Base-by-base conservation (phyloP, 225 moss, liverwort and hornwort species). In the Takakia lepidozioides region DNA sequence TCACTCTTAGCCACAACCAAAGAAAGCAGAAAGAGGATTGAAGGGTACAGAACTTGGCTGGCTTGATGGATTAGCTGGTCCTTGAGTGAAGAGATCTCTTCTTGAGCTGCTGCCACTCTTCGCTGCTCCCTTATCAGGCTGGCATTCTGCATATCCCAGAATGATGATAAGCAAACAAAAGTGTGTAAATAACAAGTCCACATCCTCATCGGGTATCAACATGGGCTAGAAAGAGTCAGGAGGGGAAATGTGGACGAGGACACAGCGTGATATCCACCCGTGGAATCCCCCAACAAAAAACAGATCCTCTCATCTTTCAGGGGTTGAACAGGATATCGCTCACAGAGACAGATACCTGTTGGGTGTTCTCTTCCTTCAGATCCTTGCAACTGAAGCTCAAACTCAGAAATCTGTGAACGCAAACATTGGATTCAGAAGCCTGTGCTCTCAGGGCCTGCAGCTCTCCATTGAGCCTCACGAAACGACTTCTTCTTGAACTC, bases 391-490 rank as follows among this genome's bases (percentile, higher is more conserved):
- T 28, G 61, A 29, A 46, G 64, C 18, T 69, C 63, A 22, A 65
- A 46, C 5, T 61, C 56, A 44, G 28, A 53, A 6, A 78, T 20
- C 19, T 59, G 72, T 10, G 8, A 25, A 19, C 57, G 15, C 72
- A 61, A 39, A 60, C 59, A 46, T 68, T 48, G 1, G 60, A 27
- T 39, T 62, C 68, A 3, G 51, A 64, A 27, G 58, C 48, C 43
- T 72, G 63, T 16, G 48, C 54, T 64, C 67, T 50, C 29, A 78
- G 61, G 29, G 68, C 51, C 51, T 62, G 77, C 15, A 73, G 48
- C 51, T 78, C 72, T 32, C 72, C 77, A 10, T 72, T 68, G 54
- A 78, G 77, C 72, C 45, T 78, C 77, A 23, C 68, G 54, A 58
- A 72, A 78, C 15, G 72, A 72, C 49, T 65, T 78, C 51, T 62